Base-by-base conservation (phyloP, 306 rosid species). In the Vicia faba region DNA sequence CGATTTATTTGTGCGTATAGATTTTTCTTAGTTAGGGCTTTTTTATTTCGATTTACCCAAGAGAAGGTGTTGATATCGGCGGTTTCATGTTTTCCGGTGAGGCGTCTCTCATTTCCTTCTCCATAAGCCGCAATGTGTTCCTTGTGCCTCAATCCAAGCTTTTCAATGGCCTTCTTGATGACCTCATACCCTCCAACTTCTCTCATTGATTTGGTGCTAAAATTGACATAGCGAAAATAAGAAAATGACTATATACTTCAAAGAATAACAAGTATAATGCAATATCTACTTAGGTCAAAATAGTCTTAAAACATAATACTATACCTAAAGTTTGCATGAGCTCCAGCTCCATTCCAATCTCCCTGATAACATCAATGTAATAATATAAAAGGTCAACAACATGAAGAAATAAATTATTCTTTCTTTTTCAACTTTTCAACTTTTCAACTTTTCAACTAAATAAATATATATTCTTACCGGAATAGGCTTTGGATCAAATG, bases 81-180 rank as follows among this genome's bases (percentile, higher is more conserved):
- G 1, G 92, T 87, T 78, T 87, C 89, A 45, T 87, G 85, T 62
- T 11, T 76, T 5, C 92, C 92, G 4, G 89, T 87, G 74, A 87
- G 89, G 33, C 87, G 87, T 29, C 89, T 84, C 69, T 87, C 87
- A 33, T 87, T 87, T 68, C 92, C 92, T 77, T 78, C 74, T n/a
- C 92, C 92, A 58, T 87, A 84, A 28, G 89, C 87, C 36, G 87
- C 84, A 35, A 87, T 84, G 82, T 87, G 92, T 8, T 87, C 92
- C 28, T 80, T 82, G 78, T 87, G 92, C 78, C 31, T 87, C 74
- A 84, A 63, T 29, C 73, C 61, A 23, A 84, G 87, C 46, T 82
- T 86, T 23, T 78, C 79, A 40, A 87, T 82, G 8, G 92, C 89
- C 61, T 75, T 84, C 69, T 84, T 80, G 11, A 84, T 86, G 3